Conservation (phyloP, 768 basidiomycete genomes). For the Porphyrellus cyaneotinctus region DNA sequence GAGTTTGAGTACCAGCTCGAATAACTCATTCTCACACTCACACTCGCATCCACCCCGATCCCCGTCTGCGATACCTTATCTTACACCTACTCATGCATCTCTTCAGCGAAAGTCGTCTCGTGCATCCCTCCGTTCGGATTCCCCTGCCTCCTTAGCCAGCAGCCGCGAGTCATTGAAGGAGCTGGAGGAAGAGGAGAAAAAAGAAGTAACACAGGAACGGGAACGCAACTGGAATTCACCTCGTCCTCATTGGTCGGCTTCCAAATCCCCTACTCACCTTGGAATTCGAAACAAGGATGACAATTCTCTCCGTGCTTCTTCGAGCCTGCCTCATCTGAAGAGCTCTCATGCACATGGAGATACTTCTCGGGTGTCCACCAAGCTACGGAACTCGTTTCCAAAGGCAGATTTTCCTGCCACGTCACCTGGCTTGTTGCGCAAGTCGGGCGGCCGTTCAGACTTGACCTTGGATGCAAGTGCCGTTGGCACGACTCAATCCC, state of each 20-base stretch:
- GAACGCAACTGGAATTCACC: conserved; percentile 72
- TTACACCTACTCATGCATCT: conserved; percentile 29
- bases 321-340: conserved; percentile 16
- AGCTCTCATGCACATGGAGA: conserved; percentile 9
- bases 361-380: background rate
- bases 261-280: conserved; percentile 12
- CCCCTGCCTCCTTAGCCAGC: conserved; percentile 39
- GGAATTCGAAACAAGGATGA: background rate
- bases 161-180: conserved; percentile 34
- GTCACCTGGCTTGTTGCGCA: background rate
- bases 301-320: conserved; percentile 15
- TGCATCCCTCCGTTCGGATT: conserved; percentile 36
- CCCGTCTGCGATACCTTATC: conserved; percentile 36
- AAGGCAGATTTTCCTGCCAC: background rate
- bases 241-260: conserved; percentile 49
- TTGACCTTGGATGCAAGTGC: background rate
- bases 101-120: conserved; percentile 34
- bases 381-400: background rate
- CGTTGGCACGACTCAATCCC: background rate
- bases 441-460: conserved; percentile 1
- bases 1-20: conserved; percentile 38
- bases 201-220: conserved; percentile 45
- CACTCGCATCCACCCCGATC: conserved; percentile 38
- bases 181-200: conserved; percentile 26
- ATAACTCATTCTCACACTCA: conserved; percentile 32